Evolutionary conservation across 768 basidiomycete genomes (phyloP).

Genomic region (Mycena epipterygia): DNA sequence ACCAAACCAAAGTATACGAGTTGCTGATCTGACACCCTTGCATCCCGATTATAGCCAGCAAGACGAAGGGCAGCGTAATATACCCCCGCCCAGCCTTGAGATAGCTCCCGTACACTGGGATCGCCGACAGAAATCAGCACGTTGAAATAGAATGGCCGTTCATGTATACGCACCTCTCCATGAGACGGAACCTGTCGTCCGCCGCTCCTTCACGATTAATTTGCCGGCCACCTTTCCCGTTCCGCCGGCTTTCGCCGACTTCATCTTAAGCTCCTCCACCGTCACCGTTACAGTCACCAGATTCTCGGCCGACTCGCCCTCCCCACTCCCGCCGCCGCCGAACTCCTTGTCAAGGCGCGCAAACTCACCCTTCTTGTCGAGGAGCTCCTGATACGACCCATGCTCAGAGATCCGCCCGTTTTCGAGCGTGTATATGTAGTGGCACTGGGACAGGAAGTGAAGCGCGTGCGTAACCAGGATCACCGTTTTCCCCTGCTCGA

Average conservation of each 20-base stretch:
- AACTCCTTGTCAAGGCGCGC: slow-evolving; percentile 72
- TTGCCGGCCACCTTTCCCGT: slow-evolving; percentile 76
- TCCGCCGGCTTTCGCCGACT: slow-evolving; percentile 56
- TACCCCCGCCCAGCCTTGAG: slow-evolving; percentile 66
- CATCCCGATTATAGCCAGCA: slow-evolving; percentile 67
- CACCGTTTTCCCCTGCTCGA: slow-evolving; percentile 74
- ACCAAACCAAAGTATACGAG: slow-evolving; percentile 79
- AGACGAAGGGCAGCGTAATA: slow-evolving; percentile 64
- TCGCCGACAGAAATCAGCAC: background rate
- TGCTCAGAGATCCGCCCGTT: slow-evolving; percentile 85
- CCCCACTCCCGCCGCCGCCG: slow-evolving; percentile 55
- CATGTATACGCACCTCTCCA: slow-evolving; percentile 52
- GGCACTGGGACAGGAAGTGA: slow-evolving; percentile 89
- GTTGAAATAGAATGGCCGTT: background rate
- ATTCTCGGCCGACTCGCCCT: slow-evolving; percentile 38
- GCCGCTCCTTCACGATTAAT: slow-evolving; percentile 74
- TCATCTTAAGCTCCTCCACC: slow-evolving; percentile 51
- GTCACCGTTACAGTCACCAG: slow-evolving; percentile 33
- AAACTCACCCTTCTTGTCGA: slow-evolving; percentile 65
- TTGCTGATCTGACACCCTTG: slow-evolving; percentile 73
- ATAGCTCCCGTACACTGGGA: slow-evolving; percentile 73
- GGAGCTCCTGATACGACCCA: slow-evolving; percentile 68
- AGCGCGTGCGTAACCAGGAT: slow-evolving; percentile 93
- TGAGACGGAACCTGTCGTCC: slow-evolving; percentile 75
- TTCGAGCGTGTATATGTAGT: slow-evolving; percentile 86